These are phyloP conservation scores for Batkoa obscura DNA, from an alignment of 371 early-diverging fungal genomes.

Conservation along the genomic window DNA sequence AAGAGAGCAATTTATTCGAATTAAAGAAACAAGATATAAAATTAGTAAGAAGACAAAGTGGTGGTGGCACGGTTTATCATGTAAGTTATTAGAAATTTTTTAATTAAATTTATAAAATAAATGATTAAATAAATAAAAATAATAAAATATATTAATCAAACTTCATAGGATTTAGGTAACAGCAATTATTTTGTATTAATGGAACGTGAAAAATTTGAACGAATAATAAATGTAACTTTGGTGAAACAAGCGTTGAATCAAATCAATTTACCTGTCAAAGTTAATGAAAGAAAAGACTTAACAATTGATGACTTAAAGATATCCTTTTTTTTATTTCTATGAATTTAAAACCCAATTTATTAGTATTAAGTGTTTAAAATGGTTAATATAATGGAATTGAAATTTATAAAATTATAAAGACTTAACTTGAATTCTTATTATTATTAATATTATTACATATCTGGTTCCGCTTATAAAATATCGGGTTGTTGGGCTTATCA, in stretches of 20 bases:
- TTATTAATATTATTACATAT: too few relatives aligned
- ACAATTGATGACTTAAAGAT: conserved; percentile 53
- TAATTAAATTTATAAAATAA: conserved; percentile 9
- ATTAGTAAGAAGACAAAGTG: conserved; percentile 73
- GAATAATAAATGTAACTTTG: conserved; percentile 53
- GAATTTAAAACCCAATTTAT: background rate
- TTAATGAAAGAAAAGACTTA: conserved; percentile 79
- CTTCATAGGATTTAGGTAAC: conserved; percentile 73
- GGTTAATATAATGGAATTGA: conserved; percentile 8
- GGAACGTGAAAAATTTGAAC: conserved; percentile 69
- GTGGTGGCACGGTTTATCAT: conserved; percentile 96
- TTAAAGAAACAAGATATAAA: conserved; percentile 43
- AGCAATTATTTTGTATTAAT: conserved; percentile 81
- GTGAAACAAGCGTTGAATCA: conserved; percentile 54
- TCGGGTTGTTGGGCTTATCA: conserved; percentile 70
- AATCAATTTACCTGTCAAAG: conserved; percentile 68
- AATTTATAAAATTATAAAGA: too few relatives aligned
- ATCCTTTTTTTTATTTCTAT: conserved; percentile 8
- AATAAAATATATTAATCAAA: background rate
- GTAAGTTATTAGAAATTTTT: conserved; percentile 21
- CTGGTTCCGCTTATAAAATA: conserved; percentile 89
- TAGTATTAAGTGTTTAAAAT: background rate
- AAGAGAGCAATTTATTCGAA: conserved; percentile 62
- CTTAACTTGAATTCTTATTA: too few relatives aligned
- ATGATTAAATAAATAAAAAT: conserved; percentile 2